A percentile compares a stretch with the other conserved stretches of the same genome.
These are phyloP conservation scores for Penicillium sp. DNA, from an alignment of 2,329 filamentous ascomycete species.

Conservation along the genomic window DNA sequence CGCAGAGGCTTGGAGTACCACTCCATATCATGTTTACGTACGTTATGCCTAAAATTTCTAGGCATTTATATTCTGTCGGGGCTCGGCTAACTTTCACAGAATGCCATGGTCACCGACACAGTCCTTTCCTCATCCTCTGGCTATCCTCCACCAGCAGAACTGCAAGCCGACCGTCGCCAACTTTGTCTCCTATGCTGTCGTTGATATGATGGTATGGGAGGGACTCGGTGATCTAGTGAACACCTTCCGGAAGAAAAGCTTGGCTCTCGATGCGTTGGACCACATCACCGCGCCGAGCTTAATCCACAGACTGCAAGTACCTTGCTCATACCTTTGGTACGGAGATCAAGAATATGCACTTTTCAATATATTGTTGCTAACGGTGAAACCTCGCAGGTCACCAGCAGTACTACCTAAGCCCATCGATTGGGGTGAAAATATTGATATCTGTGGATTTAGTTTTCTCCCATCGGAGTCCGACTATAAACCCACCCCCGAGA, in stretches of 20 bases:
- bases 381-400: constrained; percentile 48
- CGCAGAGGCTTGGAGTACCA: constrained; percentile 74
- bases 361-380: no score
- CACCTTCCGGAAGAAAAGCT: constrained; percentile 71
- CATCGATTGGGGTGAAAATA: constrained; percentile 70
- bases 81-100: constrained; percentile 31
- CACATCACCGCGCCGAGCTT: constrained; percentile 81
- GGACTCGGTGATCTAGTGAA: constrained; percentile 90
- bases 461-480: constrained; percentile 68
- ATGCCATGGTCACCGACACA: constrained; percentile 91
- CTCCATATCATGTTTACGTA: constrained; percentile 87
- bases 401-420: constrained; percentile 77
- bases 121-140: constrained; percentile 81
- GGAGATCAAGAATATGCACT: background rate
- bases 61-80: background rate
- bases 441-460: constrained; percentile 74
- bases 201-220: constrained; percentile 93
- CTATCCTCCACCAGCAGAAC: constrained; percentile 75
- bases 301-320: constrained; percentile 71
- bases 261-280: constrained; percentile 76
- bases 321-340: constrained; percentile 87
- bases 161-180: constrained; percentile 76
- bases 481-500: constrained; percentile 65
- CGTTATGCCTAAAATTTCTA: constrained; percentile 35
- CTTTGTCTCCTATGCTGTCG: constrained; percentile 77